phyloP scores from a whole-genome alignment of 2,329 filamentous ascomycete species.

The Tolypocladium album region DNA sequence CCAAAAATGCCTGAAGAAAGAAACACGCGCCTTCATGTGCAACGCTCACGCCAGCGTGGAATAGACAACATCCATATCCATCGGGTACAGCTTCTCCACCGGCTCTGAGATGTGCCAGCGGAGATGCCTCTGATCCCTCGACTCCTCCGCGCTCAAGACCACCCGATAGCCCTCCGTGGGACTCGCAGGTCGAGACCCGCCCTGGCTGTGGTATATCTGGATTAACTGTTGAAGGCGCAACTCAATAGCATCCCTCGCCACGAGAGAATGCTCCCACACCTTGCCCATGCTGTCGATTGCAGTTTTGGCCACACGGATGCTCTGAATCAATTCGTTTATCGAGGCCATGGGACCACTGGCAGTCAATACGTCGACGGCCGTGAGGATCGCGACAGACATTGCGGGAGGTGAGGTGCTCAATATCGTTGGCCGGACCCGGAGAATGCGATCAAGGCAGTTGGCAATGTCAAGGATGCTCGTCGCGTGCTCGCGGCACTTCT shows the following conservation, averaged over 20 bases:
- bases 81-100: slow-evolving; percentile 22
- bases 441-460: slow-evolving; percentile 27
- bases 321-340: slow-evolving; percentile 40
- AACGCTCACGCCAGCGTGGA: slow-evolving; percentile 11
- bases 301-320: slow-evolving; percentile 39
- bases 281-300: slow-evolving; percentile 44
- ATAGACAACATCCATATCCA: slow-evolving; percentile 27
- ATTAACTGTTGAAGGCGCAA: slow-evolving; percentile 22
- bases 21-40: not conserved
- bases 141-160: slow-evolving; percentile 14
- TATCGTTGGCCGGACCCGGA: slow-evolving; percentile 17
- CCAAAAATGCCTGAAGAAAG: slow-evolving; percentile 6
- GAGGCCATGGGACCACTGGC: slow-evolving; percentile 43
- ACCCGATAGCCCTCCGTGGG: slow-evolving; percentile 19
- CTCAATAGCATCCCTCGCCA: slow-evolving; percentile 37
- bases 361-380: slow-evolving; percentile 56
- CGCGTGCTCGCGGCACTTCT: slow-evolving; percentile 40
- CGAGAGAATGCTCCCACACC: slow-evolving; percentile 48
- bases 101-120: slow-evolving; percentile 25
- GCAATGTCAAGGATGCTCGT: slow-evolving; percentile 38
- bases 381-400: slow-evolving; percentile 48
- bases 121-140: slow-evolving; percentile 14
- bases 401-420: slow-evolving; percentile 45
- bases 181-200: slow-evolving; percentile 12
- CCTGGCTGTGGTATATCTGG: slow-evolving; percentile 19